Evolutionary conservation across 2,329 filamentous ascomycete species (phyloP).

Genomic region (Coniella vitis): DNA sequence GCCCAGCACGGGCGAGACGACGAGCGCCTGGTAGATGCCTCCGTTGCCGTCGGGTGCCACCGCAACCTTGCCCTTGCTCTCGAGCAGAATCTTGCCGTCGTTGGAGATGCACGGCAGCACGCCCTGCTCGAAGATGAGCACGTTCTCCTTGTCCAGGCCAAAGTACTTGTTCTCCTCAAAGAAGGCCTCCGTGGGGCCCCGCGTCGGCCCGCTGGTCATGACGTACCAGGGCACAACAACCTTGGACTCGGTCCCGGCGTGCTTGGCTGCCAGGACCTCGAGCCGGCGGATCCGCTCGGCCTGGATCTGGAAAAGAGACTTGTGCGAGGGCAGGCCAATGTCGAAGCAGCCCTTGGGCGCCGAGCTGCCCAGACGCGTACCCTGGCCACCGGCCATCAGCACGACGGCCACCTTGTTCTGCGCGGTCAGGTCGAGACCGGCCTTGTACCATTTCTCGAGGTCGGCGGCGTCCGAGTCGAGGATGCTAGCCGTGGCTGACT

Average conservation of each 20-base stretch:
- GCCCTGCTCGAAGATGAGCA: constrained; percentile 93
- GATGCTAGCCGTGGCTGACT: constrained; percentile 79
- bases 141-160: constrained; percentile 76
- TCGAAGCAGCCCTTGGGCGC: constrained; percentile 97
- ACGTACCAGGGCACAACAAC: constrained; percentile 92
- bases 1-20: constrained; percentile 70
- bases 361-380: constrained; percentile 87
- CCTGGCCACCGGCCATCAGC: constrained; percentile 95
- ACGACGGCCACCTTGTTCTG: constrained; percentile 78
- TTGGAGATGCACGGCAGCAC: constrained; percentile 95
- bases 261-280: constrained; percentile 71
- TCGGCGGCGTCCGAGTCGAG: constrained; percentile 78
- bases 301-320: constrained; percentile 96
- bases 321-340: constrained; percentile 86
- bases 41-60: constrained; percentile 97
- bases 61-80: constrained; percentile 83
- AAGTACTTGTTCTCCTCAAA: constrained; percentile 89
- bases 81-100: constrained; percentile 92
- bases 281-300: constrained; percentile 87
- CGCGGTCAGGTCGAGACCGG: constrained; percentile 72
- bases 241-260: constrained; percentile 47
- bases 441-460: constrained; percentile 76
- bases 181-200: constrained; percentile 86
- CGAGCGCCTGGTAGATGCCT: constrained; percentile 87
- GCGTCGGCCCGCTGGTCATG: constrained; percentile 96